These are phyloP conservation scores for Amanita inopinata DNA, from an alignment of 768 basidiomycete species.

Conservation along the genomic window DNA sequence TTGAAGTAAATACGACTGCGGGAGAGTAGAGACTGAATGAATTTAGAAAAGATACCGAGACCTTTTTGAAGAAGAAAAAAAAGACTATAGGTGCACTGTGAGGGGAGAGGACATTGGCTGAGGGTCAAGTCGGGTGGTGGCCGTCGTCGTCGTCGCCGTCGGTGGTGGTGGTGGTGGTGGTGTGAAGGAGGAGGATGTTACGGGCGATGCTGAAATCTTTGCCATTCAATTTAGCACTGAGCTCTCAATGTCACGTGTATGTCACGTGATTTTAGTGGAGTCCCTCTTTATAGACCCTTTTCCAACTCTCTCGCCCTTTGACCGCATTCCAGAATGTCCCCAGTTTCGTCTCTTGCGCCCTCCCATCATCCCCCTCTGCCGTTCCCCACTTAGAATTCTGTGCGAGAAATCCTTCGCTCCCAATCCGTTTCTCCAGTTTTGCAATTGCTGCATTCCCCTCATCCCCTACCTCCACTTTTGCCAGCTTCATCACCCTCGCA, in stretches of 20 bases:
- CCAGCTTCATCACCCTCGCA: conserved; percentile 43
- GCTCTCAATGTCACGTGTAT: neutral
- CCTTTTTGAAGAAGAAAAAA: neutral
- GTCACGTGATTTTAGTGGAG: conserved; percentile 25
- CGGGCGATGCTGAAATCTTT: too few species aligned
- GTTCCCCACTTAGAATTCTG: conserved; percentile 30
- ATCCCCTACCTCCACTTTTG: conserved; percentile 41
- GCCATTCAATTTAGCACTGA: neutral
- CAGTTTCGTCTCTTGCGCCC: conserved; percentile 37
- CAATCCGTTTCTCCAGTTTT: conserved; percentile 45
- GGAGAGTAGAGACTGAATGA: too few species aligned
- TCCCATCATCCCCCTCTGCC: conserved; percentile 20
- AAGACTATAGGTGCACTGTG: neutral
- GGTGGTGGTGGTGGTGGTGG: too few species aligned
- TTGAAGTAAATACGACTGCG: neutral
- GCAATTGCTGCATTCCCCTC: conserved; percentile 39
- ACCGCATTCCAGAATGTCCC: conserved; percentile 65
- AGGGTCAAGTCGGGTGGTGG: too few species aligned
- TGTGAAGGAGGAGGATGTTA: too few species aligned
- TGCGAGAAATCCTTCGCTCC: conserved; percentile 32
- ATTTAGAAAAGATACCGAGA: too few species aligned
- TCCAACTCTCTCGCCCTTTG: conserved; percentile 60
- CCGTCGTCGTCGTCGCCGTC: too few species aligned
- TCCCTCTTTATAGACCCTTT: conserved; percentile 46
- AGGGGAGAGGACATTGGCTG: too few species aligned